Percentiles rank a stretch among this genome's conserved stretches.
phyloP scores from a whole-genome alignment of 129 eudicot species.

The Centrapalus pauciflorus region DNA sequence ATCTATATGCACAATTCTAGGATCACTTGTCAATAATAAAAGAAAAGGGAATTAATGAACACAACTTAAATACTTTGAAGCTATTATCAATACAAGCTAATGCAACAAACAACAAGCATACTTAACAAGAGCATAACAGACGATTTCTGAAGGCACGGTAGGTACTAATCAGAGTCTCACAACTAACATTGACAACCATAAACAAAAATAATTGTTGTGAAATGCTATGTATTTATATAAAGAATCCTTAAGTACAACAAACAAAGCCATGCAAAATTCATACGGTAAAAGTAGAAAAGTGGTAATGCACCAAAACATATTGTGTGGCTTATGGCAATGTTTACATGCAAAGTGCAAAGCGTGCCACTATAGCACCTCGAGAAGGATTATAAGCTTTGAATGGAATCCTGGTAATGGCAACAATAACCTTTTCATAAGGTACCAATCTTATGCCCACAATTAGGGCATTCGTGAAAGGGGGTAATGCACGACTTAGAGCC shows the following conservation, averaged over 20 bases:
- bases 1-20: neutral
- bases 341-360: too few relatives aligned
- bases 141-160: neutral
- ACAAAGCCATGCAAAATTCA: neutral
- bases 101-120: neutral
- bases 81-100: neutral
- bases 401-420: too few relatives aligned
- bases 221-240: neutral
- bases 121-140: slow-evolving; percentile 1
- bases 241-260: neutral
- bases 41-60: neutral
- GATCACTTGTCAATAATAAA: neutral
- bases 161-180: slow-evolving; percentile 7
- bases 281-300: neutral
- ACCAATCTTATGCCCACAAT: too few relatives aligned
- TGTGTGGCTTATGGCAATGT: too few relatives aligned
- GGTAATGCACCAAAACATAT: too few relatives aligned
- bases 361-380: too few relatives aligned
- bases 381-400: too few relatives aligned
- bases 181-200: neutral
- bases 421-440: too few relatives aligned
- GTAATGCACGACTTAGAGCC: too few relatives aligned
- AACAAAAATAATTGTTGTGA: neutral
- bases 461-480: too few relatives aligned
- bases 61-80: neutral